Evolutionary conservation across 768 basidiomycete species (phyloP).

Genomic region (Rhizopogon salebrosus): DNA sequence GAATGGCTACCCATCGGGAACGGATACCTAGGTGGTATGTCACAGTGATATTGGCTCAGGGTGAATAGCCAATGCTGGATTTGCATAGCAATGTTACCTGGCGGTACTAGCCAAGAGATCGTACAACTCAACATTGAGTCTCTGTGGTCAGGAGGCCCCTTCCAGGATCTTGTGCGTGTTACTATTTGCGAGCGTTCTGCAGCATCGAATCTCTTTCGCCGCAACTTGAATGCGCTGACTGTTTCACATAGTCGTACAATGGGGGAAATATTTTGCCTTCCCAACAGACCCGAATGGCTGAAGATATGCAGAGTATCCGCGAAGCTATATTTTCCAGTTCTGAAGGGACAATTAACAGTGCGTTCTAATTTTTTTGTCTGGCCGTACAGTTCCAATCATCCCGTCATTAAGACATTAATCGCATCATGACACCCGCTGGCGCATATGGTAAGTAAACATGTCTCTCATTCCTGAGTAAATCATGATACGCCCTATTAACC

Average conservation of each 20-base stretch:
- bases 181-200: background rate
- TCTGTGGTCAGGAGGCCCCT: slow-evolving; percentile 73
- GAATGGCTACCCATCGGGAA: slow-evolving; percentile 71
- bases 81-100: slow-evolving; percentile 55
- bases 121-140: slow-evolving; percentile 73
- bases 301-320: slow-evolving; percentile 48
- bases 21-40: slow-evolving; percentile 61
- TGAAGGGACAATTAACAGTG: slow-evolving; percentile 56
- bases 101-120: slow-evolving; percentile 53
- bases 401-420: slow-evolving; percentile 40
- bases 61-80: background rate
- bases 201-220: background rate
- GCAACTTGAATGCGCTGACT: background rate
- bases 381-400: background rate
- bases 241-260: slow-evolving; percentile 48
- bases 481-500: background rate
- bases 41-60: background rate
- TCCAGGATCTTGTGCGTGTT: slow-evolving; percentile 50
- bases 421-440: slow-evolving; percentile 48
- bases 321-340: slow-evolving; percentile 52
- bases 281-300: slow-evolving; percentile 38
- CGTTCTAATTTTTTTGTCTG: slow-evolving; percentile 3
- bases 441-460: slow-evolving; percentile 47
- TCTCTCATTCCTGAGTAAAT: background rate
- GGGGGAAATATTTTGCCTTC: slow-evolving; percentile 59